Base-by-base conservation (phyloP, 768 basidiomycete species). In the Pholiota microspora region DNA sequence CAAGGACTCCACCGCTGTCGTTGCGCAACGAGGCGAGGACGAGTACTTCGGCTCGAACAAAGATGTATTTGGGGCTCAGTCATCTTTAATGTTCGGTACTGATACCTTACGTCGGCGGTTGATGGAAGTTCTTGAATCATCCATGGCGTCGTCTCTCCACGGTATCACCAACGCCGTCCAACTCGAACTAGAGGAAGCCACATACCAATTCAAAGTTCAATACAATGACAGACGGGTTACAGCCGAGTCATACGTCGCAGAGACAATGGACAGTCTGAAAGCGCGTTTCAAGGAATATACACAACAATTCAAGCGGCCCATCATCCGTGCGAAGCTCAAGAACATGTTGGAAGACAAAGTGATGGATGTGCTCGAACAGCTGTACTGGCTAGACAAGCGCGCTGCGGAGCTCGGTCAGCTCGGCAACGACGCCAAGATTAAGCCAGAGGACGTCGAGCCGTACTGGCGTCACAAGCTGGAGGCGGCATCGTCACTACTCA, bases 181-280 rank as follows among this genome's bases (percentile, higher is more conserved):
- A 64, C 83, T 98, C 34, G 97, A 99, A 68, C 79, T 99, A 7
- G 97, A 99, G 70, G 97, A 98, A 64, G 87, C 97, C 2, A 88
- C 87, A 10, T 99, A 99, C 69, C 97, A 98, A 70, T 99, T 99
- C 83, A 99, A 99, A 73, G 97, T 99, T 2, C 89, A 95, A 69
- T 93, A 92, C 74, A 99, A 99, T 66, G 97, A 99, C 72, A 86
- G 93, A 21, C 83, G 92, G 21, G 91, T 98, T 56, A 89, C 91
- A 0, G 87, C 97, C 9, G 97, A 99, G 69, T 94, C 93, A 1
- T 99, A 99, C 67, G 92, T 99, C 45, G 95, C 97, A 6, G 97
- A 98, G 73, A 94, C 95, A 2, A 88, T 98, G 71, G 97, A 99
- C 65, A 77, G 82, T 5, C 83, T 99, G 58, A 99, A 99, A 73